Base-by-base conservation (phyloP, 371 early-diverging fungal species). In the Rhizopus arrhizus region DNA sequence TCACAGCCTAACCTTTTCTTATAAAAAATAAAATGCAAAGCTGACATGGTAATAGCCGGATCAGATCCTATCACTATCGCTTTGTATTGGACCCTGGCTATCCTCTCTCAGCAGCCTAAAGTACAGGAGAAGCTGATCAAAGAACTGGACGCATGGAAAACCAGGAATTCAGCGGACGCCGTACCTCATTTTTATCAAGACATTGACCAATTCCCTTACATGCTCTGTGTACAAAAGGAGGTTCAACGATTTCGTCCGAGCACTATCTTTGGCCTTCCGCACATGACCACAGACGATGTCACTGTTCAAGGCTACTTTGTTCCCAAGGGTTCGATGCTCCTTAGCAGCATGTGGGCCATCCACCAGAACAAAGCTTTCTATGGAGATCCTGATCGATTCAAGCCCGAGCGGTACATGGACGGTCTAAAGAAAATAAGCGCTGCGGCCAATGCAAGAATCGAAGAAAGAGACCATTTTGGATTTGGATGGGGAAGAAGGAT, bases 401-500 rank as follows among this genome's bases (percentile, higher is more conserved):
- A 38, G 5, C 63, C 68, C 6, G 68, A 68, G 6, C 41, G 68
- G 13, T 68, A 59, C 28, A 36, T 68, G 47, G 41, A 40, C 11
- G 55, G 50, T 45, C 13, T 43, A 5, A 58, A 54, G 16, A 38
- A 54, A 15, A 62, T 62, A 60, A 38, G 53, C 16, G 51, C 56
- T 4, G 42, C 59, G 3, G 59, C 64, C 2, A 68, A 62, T 46
- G 68, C 63, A 11, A 52, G 35, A 13, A 34, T 51, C 0, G 58
- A 68, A 34, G 32, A 59, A 3, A 32, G 68, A 10, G 63, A 68
- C 47, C 55, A 56, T 16, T 68, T 41, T 36, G 50, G 45, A 15
- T 68, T 68, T 57, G 68, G 68, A 1, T 68, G 63, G 63, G 68
- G 68, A 56, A 68, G 62, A 56, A 56, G 65, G 11, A 51, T 56